Evolutionary conservation across 345 rosid genomes (phyloP).

Genomic region (Rhodomyrtus tomentosa): DNA sequence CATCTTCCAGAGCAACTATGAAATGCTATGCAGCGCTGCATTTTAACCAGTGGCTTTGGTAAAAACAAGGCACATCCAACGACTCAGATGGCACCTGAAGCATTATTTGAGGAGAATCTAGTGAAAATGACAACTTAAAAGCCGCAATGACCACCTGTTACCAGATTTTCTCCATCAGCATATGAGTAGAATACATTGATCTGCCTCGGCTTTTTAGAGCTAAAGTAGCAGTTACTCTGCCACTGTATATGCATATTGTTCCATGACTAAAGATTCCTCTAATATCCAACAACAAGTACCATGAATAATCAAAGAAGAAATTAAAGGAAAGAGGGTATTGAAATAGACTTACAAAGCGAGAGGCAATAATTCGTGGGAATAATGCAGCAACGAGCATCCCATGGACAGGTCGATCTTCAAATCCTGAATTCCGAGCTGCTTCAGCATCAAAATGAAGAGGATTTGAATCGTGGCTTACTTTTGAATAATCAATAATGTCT

Average conservation of each 20-base stretch:
- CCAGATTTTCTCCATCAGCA: background rate
- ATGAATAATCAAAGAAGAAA: background rate
- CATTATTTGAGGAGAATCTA: background rate
- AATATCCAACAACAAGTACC: background rate
- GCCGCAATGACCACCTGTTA: background rate
- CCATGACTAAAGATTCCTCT: background rate
- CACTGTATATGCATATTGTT: background rate
- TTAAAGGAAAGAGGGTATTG: background rate
- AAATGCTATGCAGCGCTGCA: background rate
- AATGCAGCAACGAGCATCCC: conserved; percentile 86
- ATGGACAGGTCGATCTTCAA: conserved; percentile 63
- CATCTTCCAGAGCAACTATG: background rate
- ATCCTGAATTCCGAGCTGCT: conserved; percentile 46
- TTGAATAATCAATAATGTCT: conserved; percentile 57
- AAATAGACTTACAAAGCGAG: conserved; percentile 52
- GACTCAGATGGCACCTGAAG: background rate
- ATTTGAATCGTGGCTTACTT: conserved; percentile 63
- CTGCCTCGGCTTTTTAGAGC: background rate
- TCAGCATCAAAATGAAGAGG: conserved; percentile 68
- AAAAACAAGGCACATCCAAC: background rate
- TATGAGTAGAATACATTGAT: background rate
- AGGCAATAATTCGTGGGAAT: conserved; percentile 70
- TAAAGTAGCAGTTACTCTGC: background rate
- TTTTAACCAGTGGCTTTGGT: background rate
- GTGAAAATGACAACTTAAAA: background rate